Percentiles rank a stretch among this genome's conserved stretches.
Conservation (phyloP, 805 yeast genomes). For the Cyberlindnera xylosilytica region DNA sequence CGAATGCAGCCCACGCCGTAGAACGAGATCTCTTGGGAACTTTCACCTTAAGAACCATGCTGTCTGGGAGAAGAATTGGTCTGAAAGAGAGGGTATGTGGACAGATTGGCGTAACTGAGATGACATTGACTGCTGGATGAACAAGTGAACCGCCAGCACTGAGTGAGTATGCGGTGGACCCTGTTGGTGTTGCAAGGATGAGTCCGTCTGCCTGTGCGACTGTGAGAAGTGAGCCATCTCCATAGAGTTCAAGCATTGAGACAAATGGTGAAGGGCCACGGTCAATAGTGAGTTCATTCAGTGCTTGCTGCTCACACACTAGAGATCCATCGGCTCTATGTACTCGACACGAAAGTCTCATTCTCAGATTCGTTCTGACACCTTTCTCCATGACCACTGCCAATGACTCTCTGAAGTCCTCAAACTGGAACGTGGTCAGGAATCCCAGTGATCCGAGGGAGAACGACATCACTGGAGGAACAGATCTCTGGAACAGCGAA, state of each 20-base stretch:
- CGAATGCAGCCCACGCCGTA: constrained; percentile 96
- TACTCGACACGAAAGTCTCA: constrained; percentile 85
- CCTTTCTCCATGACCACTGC: constrained; percentile 62
- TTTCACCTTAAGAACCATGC: constrained; percentile 79
- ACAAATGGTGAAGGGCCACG: constrained; percentile 94
- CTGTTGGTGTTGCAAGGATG: constrained; percentile 92
- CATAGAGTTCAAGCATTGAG: constrained; percentile 84
- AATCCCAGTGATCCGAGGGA: constrained; percentile 92
- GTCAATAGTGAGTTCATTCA: constrained; percentile 88
- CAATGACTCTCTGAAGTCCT: constrained; percentile 60
- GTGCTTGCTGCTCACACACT: constrained; percentile 65
- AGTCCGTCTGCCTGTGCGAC: constrained; percentile 94
- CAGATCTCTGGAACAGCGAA: constrained; percentile 75
- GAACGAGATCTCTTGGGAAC: constrained; percentile 81
- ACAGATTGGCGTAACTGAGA: constrained; percentile 91
- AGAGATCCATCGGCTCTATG: constrained; percentile 38
- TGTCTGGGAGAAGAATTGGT: constrained; percentile 89
- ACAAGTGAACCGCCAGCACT: constrained; percentile 95
- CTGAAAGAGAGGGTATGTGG: constrained; percentile 93
- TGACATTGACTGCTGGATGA: constrained; percentile 91
- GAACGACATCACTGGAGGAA: constrained; percentile 90
- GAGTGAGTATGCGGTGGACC: constrained; percentile 92
- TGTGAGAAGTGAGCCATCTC: constrained; percentile 80
- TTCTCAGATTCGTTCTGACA: constrained; percentile 72
- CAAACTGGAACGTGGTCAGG: constrained; percentile 80